Evolutionary conservation across 2,329 filamentous ascomycete genomes (phyloP), one percentile per base, ranked within the genome.

Genomic region (Ascochyta viciae-villosae): DNA sequence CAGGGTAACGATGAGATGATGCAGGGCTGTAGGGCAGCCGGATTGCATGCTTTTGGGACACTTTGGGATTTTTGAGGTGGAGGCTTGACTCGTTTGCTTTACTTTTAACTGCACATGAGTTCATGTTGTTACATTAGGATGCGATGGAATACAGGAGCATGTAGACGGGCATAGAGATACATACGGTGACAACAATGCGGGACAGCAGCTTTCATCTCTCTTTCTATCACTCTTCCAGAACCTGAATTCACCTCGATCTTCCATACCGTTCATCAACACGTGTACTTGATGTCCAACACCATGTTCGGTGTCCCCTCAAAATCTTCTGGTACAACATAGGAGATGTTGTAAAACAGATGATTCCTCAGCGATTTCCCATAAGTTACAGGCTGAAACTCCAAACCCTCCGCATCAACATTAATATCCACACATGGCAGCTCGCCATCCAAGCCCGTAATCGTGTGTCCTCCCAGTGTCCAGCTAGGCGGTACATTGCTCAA

Each of bases 281-380:
- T 73, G 57, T 74, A 75, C 41, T 58, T 59, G 13, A 76, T 58
- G 2, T 68, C 62, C 29, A 80, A 70, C 3, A 66, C 65, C 9
- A 81, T 72, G 33, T 54, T 68, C 4, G 78, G 77, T 33, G 66
- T 66, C 2, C 80, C 78, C 15, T 70, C 57, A 38, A 80, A 81
- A 2, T 64, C 72, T 0, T 58, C 57, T 0, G 78, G 78, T 1
- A 82, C 79, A 3, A 67, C 73, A 56, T 80, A 82, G 2, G 79
- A 80, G 24, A 82, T 72, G 35, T 82, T 82, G 33, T 81, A 81
- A 19, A 77, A 77, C 55, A 71, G 70, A 45, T 81, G 78, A 45
- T 80, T 70, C 38, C 77, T 72, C 41, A 82, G 64, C 8, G 64
- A 65, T 10, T 63, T 62, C 0, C 76, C 76, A 48, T 81, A 80